phyloP scores from a whole-genome alignment of 2,329 filamentous ascomycete species.

The Aspergillus caelatus region DNA sequence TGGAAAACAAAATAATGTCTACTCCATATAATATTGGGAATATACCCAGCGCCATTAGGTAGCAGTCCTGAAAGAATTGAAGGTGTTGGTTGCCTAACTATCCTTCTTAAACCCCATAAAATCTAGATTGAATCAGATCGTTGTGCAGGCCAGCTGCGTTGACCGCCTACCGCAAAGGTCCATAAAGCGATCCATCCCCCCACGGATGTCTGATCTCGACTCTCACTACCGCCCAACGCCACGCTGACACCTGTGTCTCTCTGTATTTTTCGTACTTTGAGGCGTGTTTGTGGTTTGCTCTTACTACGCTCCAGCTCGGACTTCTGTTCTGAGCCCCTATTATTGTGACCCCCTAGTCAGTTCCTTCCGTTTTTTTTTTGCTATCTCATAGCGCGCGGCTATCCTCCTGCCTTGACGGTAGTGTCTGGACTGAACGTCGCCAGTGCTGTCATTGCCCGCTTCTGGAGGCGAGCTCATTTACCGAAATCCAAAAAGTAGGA shows the following conservation, averaged over 20 bases:
- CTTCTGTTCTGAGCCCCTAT: neutral
- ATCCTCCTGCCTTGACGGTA: conserved; percentile 11
- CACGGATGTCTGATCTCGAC: conserved; percentile 13
- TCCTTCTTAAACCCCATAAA: neutral
- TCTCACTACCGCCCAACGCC: conserved; percentile 25
- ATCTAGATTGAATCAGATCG: conserved; percentile 11
- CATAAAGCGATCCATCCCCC: conserved; percentile 8
- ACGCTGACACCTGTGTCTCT: conserved; percentile 16
- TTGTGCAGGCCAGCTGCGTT: neutral
- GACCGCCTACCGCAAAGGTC: conserved; percentile 19
- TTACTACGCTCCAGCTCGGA: neutral
- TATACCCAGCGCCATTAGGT: neutral
- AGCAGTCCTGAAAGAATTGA: neutral
- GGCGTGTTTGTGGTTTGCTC: conserved; percentile 2
- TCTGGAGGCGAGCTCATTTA: conserved; percentile 5
- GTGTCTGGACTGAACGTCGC: conserved; percentile 12
- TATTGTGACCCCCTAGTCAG: neutral
- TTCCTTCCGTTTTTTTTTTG: neutral
- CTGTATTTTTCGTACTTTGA: conserved; percentile 9
- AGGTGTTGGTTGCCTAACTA: conserved; percentile 6
- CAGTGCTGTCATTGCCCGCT: conserved; percentile 15
- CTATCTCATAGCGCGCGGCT: conserved; percentile 11
- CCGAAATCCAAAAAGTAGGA: neutral
- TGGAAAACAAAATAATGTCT: neutral
- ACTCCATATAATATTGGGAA: neutral